phyloP scores from a whole-genome alignment of 2,329 filamentous ascomycete species.

The Ascochyta fabae region DNA sequence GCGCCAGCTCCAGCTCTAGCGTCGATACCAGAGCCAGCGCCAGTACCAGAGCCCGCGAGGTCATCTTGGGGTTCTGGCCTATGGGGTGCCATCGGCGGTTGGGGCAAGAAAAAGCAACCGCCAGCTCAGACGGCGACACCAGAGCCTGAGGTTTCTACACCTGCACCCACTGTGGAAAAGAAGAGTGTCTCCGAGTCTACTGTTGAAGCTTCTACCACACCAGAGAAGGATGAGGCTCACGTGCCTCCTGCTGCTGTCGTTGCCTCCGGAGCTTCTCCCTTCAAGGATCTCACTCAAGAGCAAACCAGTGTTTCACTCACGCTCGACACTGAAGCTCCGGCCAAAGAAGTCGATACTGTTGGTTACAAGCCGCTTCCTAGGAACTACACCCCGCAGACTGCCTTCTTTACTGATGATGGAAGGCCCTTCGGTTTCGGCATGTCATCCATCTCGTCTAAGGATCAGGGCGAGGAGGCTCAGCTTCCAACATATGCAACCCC shows the following conservation, averaged over 20 bases:
- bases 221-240: neutral
- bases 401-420: constrained; percentile 17
- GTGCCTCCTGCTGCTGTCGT: neutral
- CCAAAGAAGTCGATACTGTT: neutral
- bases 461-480: neutral
- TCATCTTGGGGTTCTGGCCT: constrained; percentile 37
- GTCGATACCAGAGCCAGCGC: neutral
- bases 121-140: neutral
- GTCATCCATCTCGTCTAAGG: neutral
- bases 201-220: neutral
- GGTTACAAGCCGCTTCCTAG: neutral
- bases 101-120: constrained; percentile 27
- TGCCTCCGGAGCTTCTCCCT: neutral
- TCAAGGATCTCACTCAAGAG: neutral
- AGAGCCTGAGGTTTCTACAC: neutral
- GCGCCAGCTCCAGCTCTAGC: neutral
- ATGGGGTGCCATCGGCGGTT: constrained; percentile 42
- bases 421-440: constrained; percentile 7
- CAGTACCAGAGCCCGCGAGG: neutral
- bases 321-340: neutral
- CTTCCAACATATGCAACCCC: too few species aligned
- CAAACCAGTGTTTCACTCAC: neutral
- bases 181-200: neutral
- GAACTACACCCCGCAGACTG: constrained; percentile 16
- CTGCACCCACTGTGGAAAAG: neutral